Evolutionary conservation across 139 green algal species (phyloP).

Genomic region (Closterium sp.): DNA sequence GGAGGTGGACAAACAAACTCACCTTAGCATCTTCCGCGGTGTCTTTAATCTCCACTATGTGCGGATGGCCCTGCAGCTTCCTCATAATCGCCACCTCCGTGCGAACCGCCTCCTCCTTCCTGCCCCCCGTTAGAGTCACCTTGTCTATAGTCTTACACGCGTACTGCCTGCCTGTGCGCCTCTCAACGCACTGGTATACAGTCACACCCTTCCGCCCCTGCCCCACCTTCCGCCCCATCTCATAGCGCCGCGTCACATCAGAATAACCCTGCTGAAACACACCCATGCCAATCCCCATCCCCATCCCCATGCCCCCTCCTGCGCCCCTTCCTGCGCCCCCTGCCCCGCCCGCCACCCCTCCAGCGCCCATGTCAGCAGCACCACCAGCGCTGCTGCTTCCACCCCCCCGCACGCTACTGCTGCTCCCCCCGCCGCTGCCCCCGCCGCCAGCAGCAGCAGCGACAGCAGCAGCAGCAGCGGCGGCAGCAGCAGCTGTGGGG

Average conservation of each 20-base stretch:
- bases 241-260: neutral
- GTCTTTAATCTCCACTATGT: neutral
- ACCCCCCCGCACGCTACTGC: neutral
- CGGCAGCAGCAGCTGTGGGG: neutral
- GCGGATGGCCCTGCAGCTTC: neutral
- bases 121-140: neutral
- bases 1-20: neutral
- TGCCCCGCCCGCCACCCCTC: neutral
- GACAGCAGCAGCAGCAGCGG: neutral
- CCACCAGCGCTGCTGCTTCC: neutral
- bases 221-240: constrained; percentile 5
- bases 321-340: neutral
- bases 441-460: neutral
- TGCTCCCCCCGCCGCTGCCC: neutral
- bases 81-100: neutral
- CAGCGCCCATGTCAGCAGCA: neutral
- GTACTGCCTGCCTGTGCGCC: neutral
- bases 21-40: neutral
- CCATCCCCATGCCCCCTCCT: neutral
- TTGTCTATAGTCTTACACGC: constrained; percentile 9
- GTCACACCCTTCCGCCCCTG: neutral
- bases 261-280: neutral
- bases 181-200: neutral
- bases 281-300: neutral
- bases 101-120: neutral